Evolutionary conservation across 257 asterid genomes (phyloP), one percentile per base, ranked within the genome.

Genomic region (Solanum neorickii): DNA sequence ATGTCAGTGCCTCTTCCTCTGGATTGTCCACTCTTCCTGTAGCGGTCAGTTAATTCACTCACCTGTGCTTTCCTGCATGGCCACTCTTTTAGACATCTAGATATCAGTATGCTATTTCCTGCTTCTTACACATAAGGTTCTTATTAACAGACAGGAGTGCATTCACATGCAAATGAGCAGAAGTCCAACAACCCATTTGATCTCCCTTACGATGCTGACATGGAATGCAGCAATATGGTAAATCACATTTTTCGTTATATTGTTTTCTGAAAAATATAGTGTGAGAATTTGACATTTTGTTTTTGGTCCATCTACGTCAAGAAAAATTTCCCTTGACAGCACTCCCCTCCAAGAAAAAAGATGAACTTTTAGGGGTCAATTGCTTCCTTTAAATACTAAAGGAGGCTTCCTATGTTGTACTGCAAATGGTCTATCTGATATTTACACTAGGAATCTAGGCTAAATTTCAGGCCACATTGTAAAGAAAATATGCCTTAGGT

Each of bases 131-230:
- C 84, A 83, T 83, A 39, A 83, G 60, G 80, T 87, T 88, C 85
- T 70, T 83, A 78, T 87, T 65, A 62, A 75, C 91, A 97, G 99
- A 96, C 89, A 72, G 93, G 91, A 65, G 78, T 77, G 86, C 92
- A 87, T 84, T 83, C 93, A 86, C 86, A 89, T 91, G 90, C 90
- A 74, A 69, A 87, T 83, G 92, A 90, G 90, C 87, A 60, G 52
- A 93, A 90, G 89, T 91, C 94, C 86, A 86, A 80, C 87, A 96
- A 96, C 91, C 99, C 98, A 83, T 96, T 96, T 91, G 98, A 96
- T 91, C 92, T 94, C 80, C 97, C 98, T 46, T 91, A 75, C 87
- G 97, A 94, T 90, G 87, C 94, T 83, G 90, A 87, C 89, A 83
- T 88, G 86, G 96, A 93, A 91, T 83, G 93, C 83, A 91, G 88